Base-by-base conservation (phyloP, 169 alveolate genomes). In the Perkinsus olseni region DNA sequence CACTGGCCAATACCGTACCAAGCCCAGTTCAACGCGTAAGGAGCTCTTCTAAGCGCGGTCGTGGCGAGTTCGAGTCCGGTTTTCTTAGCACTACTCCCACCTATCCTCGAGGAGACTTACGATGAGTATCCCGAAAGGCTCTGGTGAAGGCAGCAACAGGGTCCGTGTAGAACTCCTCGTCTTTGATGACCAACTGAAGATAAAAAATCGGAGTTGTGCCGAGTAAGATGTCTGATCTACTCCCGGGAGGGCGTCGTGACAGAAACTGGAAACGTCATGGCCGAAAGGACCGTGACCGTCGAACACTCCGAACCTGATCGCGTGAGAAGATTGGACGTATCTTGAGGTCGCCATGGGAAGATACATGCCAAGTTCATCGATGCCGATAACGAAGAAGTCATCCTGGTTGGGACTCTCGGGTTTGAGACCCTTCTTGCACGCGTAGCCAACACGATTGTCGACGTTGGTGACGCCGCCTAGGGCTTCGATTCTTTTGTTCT, bases 221-320 rank as follows among this genome's bases (percentile, higher is more conserved):
- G 8, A 62, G 11, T 40, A 3, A 11, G 3, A 62, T 24, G 31
- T 13, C 0, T 62, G 36, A 28, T 28, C 31, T 28, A 93, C 39
- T n/a, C 92, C 39, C 10, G 98, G 98, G 94, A 97, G 94, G 92
- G 94, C 93, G 74, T 95, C 96, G 40, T 96, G 98, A 31, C 97
- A 98, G 94, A 95, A 97, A 92, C 92, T 94, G 74, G 97, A 95
- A 37, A 97, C 97, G 92, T 97, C 97, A 94, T 97, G 99, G 28
- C 99, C 99, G 94, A 93, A 95, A 0, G 98, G 97, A 0, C 99
- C 99, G 95, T 97, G 99, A 24, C 99, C 99, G 93, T 97, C 99
- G 94, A 97, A 97, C 38, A 97, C 98, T 36, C 97, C 98, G 93
- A 94, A 97, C 51, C 97, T 92, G 11, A 96, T 40, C 50, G 11